Conservation (phyloP, 2,329 filamentous ascomycete species). For the Volutella citrinella region DNA sequence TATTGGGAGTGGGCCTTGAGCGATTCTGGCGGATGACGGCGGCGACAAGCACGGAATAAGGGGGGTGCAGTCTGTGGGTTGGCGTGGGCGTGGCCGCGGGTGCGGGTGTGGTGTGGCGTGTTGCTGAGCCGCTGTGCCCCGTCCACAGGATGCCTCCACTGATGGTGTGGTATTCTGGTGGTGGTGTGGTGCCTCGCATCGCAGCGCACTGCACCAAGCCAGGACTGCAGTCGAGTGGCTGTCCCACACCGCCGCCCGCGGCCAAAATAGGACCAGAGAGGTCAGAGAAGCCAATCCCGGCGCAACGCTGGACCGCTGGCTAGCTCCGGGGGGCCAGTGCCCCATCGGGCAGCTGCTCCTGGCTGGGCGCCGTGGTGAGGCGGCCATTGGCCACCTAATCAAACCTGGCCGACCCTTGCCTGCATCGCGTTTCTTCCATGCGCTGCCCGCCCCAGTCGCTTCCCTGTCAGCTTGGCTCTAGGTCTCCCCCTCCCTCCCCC, state of each 20-base stretch:
- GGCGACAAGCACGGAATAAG: slow-evolving; percentile 10
- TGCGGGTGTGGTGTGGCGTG: no score
- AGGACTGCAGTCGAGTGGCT: no score
- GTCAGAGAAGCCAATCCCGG: slow-evolving; percentile 35
- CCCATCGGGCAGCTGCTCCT: slow-evolving; percentile 49
- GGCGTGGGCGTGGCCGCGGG: slow-evolving; percentile 18
- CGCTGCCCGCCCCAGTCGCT: slow-evolving; percentile 38
- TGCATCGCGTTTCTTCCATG: slow-evolving; percentile 53
- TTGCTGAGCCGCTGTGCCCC: no score
- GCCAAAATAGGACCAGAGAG: slow-evolving; percentile 27
- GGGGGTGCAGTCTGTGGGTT: slow-evolving; percentile 8
- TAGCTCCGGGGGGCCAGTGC: slow-evolving; percentile 47
- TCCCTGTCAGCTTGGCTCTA: slow-evolving; percentile 14
- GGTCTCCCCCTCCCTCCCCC: no score
- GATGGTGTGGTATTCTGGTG: no score
- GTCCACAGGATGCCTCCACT: no score
- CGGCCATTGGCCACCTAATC: slow-evolving; percentile 53
- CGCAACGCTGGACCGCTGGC: slow-evolving; percentile 37
- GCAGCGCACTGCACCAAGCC: no score
- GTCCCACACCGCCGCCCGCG: slow-evolving; percentile 35
- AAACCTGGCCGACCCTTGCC: slow-evolving; percentile 45
- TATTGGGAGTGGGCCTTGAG: slow-evolving; percentile 19
- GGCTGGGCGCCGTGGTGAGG: slow-evolving; percentile 35
- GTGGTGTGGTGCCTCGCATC: no score
- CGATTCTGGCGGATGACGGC: no score